Evolutionary conservation across 148 eudicot genomes (phyloP).

Genomic region (Cornus florida): DNA sequence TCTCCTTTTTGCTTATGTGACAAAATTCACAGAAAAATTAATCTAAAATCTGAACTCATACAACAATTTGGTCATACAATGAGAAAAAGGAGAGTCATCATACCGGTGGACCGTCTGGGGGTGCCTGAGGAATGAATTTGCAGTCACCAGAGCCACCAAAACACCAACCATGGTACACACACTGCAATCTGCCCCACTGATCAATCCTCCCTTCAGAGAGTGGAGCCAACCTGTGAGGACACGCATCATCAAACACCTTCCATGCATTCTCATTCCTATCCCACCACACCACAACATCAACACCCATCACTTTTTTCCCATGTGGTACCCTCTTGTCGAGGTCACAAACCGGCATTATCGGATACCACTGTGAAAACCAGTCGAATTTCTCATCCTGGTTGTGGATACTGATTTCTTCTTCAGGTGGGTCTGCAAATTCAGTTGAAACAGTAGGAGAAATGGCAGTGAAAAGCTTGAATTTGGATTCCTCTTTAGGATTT

Average conservation of each 20-base stretch:
- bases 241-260: constrained; percentile 80
- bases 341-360: constrained; percentile 63
- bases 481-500: constrained; percentile 3
- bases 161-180: constrained; percentile 92
- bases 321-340: constrained; percentile 73
- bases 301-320: constrained; percentile 57
- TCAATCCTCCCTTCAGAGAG: constrained; percentile 82
- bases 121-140: constrained; percentile 74
- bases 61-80: not conserved
- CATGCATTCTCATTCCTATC: constrained; percentile 51
- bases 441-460: constrained; percentile 25
- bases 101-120: constrained; percentile 70
- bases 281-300: constrained; percentile 82
- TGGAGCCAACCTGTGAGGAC: constrained; percentile 88
- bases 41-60: not conserved
- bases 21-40: not conserved
- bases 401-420: constrained; percentile 24
- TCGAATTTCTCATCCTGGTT: constrained; percentile 42
- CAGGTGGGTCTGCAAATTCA: constrained; percentile 20
- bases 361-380: constrained; percentile 74
- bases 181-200: constrained; percentile 80
- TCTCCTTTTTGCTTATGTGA: too few species aligned
- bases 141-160: constrained; percentile 69
- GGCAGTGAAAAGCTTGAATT: constrained; percentile 24
- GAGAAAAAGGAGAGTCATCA: not conserved